Conservation (phyloP, 2,329 filamentous ascomycete species). For the Fusarium pseudocircinatum region DNA sequence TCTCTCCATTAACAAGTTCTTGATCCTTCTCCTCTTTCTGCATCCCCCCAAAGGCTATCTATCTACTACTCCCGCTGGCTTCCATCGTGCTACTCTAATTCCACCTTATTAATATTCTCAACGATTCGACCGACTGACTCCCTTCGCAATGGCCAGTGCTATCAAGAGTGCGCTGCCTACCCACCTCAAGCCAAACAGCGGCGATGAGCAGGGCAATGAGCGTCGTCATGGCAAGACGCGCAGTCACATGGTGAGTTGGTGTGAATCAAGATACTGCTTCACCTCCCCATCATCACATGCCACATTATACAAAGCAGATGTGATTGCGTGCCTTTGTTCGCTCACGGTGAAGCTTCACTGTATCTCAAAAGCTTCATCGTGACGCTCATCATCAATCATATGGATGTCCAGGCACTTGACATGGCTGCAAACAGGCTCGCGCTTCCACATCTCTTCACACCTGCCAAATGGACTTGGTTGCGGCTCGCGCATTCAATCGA, state of each 20-base stretch:
- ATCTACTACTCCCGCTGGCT: slow-evolving; percentile 3
- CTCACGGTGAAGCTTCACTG: background rate
- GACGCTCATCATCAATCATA: background rate
- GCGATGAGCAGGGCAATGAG: slow-evolving; percentile 60
- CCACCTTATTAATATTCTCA: slow-evolving; percentile 9
- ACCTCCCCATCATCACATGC: background rate
- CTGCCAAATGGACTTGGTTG: background rate
- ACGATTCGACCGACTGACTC: slow-evolving; percentile 9
- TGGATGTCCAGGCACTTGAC: background rate
- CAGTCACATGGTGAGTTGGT: slow-evolving; percentile 78
- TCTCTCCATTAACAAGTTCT: slow-evolving; percentile 24
- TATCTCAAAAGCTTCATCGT: background rate
- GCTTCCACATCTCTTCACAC: background rate
- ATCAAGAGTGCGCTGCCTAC: slow-evolving; percentile 81
- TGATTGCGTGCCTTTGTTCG: background rate
- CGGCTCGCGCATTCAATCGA: background rate
- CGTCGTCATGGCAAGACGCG: slow-evolving; percentile 84
- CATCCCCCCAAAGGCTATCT: background rate
- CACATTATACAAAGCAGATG: background rate
- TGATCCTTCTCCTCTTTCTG: slow-evolving; percentile 16
- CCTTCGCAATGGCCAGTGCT: slow-evolving; percentile 71
- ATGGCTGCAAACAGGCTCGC: background rate
- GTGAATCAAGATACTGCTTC: slow-evolving; percentile 40
- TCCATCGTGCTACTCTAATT: slow-evolving; percentile 6
- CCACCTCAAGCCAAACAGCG: slow-evolving; percentile 77